A percentile compares a stretch with the other conserved stretches of the same genome.
Evolutionary conservation across 2,329 filamentous ascomycete species (phyloP).

Genomic region (Lecanosticta acicola): DNA sequence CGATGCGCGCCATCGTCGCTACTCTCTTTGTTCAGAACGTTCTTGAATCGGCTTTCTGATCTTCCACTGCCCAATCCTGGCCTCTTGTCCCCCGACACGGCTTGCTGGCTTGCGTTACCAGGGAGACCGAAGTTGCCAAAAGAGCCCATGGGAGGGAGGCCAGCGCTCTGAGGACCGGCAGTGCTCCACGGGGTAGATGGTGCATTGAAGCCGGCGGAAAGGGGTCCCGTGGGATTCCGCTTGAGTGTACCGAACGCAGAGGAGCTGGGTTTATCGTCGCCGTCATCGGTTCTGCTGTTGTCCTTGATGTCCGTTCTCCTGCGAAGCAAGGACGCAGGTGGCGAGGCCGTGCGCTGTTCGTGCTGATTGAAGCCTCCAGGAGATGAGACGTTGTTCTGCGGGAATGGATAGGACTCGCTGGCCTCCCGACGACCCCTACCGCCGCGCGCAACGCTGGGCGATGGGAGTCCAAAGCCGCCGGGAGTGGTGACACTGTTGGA

Average conservation of each 20-base stretch:
- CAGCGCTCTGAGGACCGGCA: slow-evolving; percentile 52
- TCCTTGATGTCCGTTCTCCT: slow-evolving; percentile 59
- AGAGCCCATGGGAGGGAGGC: slow-evolving; percentile 68
- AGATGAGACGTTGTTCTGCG: slow-evolving; percentile 50
- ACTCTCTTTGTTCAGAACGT: slow-evolving; percentile 73
- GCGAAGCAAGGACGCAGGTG: slow-evolving; percentile 55
- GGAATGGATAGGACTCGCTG: slow-evolving; percentile 60
- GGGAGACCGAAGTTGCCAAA: slow-evolving; percentile 85
- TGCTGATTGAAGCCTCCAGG: slow-evolving; percentile 51
- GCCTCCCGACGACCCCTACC: slow-evolving; percentile 74
- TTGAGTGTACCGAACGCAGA: slow-evolving; percentile 51
- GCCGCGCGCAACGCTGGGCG: slow-evolving; percentile 68
- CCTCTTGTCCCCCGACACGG: slow-evolving; percentile 63
- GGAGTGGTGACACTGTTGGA: slow-evolving; percentile 57
- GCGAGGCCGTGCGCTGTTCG: slow-evolving; percentile 55
- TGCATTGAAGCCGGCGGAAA: slow-evolving; percentile 46
- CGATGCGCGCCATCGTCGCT: slow-evolving; percentile 51
- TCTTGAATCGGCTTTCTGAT: slow-evolving; percentile 79
- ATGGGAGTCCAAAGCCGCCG: slow-evolving; percentile 62
- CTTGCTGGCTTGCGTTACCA: slow-evolving; percentile 36
- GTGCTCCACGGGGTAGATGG: slow-evolving; percentile 55
- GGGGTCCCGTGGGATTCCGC: slow-evolving; percentile 50
- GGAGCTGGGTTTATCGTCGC: slow-evolving; percentile 33
- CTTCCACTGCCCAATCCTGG: slow-evolving; percentile 59
- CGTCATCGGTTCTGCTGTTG: slow-evolving; percentile 27